A percentile compares a stretch with the other conserved stretches of the same genome.
Conservation (phyloP, 495 filamentous ascomycete genomes). For the Penicillium soppii region DNA sequence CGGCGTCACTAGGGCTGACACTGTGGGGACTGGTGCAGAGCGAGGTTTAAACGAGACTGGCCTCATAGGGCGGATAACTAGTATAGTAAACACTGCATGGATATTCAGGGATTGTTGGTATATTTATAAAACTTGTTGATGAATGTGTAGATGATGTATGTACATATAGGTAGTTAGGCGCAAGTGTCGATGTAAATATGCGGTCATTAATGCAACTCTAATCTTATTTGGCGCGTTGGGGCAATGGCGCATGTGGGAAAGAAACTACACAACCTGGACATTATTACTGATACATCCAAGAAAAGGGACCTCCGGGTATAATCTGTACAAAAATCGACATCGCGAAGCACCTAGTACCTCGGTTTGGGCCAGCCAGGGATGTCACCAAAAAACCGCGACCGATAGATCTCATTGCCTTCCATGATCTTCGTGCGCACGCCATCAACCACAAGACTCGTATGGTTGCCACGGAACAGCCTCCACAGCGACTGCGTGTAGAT, state of each 20-base stretch:
- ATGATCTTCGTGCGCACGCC: conserved; percentile 20
- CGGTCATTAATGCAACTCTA: too few species aligned
- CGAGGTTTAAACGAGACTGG: background rate
- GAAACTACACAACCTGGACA: background rate
- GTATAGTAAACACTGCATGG: too few species aligned
- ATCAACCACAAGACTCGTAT: conserved; percentile 26
- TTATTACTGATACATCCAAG: background rate
- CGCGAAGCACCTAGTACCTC: background rate
- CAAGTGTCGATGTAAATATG: too few species aligned
- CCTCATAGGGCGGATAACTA: background rate
- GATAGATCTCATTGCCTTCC: conserved; percentile 29
- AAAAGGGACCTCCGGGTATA: too few species aligned
- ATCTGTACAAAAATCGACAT: background rate
- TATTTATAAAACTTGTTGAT: too few species aligned
- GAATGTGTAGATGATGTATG: too few species aligned
- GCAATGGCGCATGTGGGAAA: background rate
- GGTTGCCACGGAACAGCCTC: conserved; percentile 19
- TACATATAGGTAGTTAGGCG: too few species aligned
- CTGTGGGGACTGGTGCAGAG: too few species aligned
- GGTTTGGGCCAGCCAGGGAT: conserved; percentile 34
- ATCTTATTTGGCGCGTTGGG: too few species aligned
- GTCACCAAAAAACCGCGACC: conserved; percentile 28
- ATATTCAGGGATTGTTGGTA: too few species aligned
- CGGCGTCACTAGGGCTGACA: background rate
- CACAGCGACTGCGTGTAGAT: conserved; percentile 30